A percentile compares a stretch with the other conserved stretches of the same genome.
Evolutionary conservation across 768 basidiomycete genomes (phyloP).

Genomic region (Myochromella boudieri): DNA sequence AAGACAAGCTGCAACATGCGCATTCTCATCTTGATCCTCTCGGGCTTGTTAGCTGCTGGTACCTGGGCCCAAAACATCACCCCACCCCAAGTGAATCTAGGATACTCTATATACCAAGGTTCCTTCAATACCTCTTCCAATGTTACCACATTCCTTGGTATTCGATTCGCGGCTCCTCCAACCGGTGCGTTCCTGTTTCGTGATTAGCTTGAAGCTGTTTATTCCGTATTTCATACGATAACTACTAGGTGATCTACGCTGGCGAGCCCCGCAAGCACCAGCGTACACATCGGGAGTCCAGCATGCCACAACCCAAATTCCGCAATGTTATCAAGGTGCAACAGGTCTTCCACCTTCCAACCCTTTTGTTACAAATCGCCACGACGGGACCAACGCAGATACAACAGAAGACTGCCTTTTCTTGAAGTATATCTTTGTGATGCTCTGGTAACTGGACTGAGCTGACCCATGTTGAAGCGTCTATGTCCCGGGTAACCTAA

Average conservation of each 20-base stretch:
- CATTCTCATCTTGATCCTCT: no score
- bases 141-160: conserved; percentile 36
- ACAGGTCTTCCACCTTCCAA: conserved; percentile 26
- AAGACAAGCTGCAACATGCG: no score
- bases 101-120: conserved; percentile 43
- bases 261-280: conserved; percentile 30
- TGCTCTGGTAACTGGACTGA: neutral
- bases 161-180: conserved; percentile 49
- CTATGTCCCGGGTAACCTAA: conserved; percentile 28
- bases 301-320: conserved; percentile 25
- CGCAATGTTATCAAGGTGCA: conserved; percentile 29
- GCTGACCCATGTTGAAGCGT: conserved; percentile 25
- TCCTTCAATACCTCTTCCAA: conserved; percentile 26
- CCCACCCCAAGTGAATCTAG: conserved; percentile 38
- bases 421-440: conserved; percentile 26
- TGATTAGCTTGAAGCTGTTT: neutral
- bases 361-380: conserved; percentile 16
- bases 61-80: no score
- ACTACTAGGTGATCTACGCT: conserved; percentile 29
- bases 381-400: conserved; percentile 3
- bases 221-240: neutral
- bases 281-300: conserved; percentile 24
- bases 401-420: conserved; percentile 37
- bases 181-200: conserved; percentile 28
- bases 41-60: no score